phyloP scores from a whole-genome alignment of 2,329 filamentous ascomycete genomes.

The Penicillium concentricum region DNA sequence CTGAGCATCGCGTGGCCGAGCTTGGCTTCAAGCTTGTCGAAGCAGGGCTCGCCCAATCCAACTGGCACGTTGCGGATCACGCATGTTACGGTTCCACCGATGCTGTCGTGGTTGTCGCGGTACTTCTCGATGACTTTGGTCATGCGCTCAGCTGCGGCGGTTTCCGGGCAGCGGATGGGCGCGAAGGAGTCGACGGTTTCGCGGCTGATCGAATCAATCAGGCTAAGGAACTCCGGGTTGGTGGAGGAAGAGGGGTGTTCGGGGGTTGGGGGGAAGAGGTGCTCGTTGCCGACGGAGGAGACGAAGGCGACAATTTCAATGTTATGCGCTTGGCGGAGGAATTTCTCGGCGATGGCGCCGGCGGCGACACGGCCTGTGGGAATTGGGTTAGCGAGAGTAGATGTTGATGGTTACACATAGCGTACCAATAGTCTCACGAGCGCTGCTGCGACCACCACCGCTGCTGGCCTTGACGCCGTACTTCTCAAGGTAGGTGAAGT shows the following conservation, averaged over 20 bases:
- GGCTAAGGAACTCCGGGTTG: slow-evolving; percentile 74
- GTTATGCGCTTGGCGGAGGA: slow-evolving; percentile 74
- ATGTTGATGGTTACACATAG: background rate
- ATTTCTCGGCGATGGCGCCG: slow-evolving; percentile 91
- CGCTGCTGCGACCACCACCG: slow-evolving; percentile 85
- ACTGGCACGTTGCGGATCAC: slow-evolving; percentile 82
- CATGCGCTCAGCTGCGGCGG: slow-evolving; percentile 67
- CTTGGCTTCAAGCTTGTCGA: slow-evolving; percentile 91
- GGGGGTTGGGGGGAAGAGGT: slow-evolving; percentile 71
- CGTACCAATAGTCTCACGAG: slow-evolving; percentile 86
- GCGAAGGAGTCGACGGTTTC: slow-evolving; percentile 75
- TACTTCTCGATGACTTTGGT: slow-evolving; percentile 74
- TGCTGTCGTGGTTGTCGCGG: slow-evolving; percentile 78
- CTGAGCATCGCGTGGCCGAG: slow-evolving; percentile 92
- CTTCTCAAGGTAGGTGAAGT: slow-evolving; percentile 96
- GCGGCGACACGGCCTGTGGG: slow-evolving; percentile 73
- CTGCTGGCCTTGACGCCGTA: slow-evolving; percentile 91
- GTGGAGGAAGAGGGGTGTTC: slow-evolving; percentile 67
- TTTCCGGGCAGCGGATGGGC: slow-evolving; percentile 84
- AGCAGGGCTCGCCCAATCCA: slow-evolving; percentile 88
- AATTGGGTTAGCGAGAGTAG: background rate
- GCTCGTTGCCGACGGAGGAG: slow-evolving; percentile 75
- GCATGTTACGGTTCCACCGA: slow-evolving; percentile 92
- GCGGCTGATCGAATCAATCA: slow-evolving; percentile 72
- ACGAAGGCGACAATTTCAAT: slow-evolving; percentile 92